Evolutionary conservation across 176 grass and related monocot genomes (phyloP).

Genomic region (Microstegium vimineum): DNA sequence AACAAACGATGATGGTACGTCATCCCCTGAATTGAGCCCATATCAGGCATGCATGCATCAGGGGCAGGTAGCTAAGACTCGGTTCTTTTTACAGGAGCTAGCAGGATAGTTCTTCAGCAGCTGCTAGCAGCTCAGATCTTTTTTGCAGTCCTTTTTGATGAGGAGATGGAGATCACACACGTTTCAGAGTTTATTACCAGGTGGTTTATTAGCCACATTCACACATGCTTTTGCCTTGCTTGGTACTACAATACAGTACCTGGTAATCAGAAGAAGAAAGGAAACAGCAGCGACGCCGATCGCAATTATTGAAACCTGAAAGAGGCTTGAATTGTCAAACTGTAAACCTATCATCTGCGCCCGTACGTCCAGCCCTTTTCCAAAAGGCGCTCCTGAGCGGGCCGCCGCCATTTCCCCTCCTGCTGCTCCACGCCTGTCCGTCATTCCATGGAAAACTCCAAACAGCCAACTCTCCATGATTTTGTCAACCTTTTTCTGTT

Average conservation of each 20-base stretch:
- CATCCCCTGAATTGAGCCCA: not conserved
- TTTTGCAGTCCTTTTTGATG: not conserved
- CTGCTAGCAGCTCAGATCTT: not conserved
- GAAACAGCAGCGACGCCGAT: not conserved
- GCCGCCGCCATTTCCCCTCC: conserved; percentile 17
- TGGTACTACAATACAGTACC: too few species aligned
- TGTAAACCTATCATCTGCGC: conserved; percentile 4
- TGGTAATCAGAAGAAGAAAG: not conserved
- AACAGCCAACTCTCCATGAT: not conserved
- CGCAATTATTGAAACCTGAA: not conserved
- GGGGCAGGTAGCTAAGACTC: not conserved
- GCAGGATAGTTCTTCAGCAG: not conserved
- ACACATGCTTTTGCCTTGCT: not conserved
- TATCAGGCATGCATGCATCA: not conserved
- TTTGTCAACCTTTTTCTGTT: not conserved
- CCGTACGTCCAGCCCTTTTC: not conserved
- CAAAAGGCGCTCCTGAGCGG: conserved; percentile 13
- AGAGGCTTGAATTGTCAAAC: not conserved
- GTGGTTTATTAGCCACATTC: not conserved
- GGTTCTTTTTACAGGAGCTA: not conserved
- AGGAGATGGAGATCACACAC: not conserved
- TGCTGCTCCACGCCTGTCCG: not conserved
- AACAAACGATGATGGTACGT: not conserved
- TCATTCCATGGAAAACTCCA: conserved; percentile 41
- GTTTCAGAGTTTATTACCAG: not conserved